Evolutionary conservation across 1,284 basidiomycete genomes (phyloP), one percentile per base, ranked within the genome.

Genomic region (Tilletia indica): DNA sequence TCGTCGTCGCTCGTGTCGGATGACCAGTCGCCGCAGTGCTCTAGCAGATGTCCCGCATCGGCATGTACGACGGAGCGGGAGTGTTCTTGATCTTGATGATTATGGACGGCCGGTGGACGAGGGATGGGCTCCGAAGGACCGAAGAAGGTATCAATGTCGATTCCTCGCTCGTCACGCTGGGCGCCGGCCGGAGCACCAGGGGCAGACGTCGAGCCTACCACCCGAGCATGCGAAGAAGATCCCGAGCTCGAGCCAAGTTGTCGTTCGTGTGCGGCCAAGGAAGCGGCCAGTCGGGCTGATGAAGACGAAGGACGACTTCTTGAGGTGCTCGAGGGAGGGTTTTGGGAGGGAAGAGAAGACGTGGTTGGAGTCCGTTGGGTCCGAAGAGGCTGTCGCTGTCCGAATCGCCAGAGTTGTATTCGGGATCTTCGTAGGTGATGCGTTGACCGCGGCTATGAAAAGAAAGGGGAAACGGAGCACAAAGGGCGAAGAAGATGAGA

Each of bases 341-440:
- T 14, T 6, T 64, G 36, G 61, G 21, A 31, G 61, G 61, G 36
- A 64, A 64, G 34, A 64, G 34, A 11, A 64, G 61, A 2, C 61
- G 61, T 9, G 61, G 61, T 42, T 64, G 61, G 12, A 64, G 61
- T 9, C 61, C 61, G 4, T 34, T n/a, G 19, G 61, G 61, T 14
- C 61, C 61, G n/a, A 64, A 64, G 34, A 64, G 61, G 36, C 34
- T 34, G n/a, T 64, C 61, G 14, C 61, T 64, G 61, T 64, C 61
- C 16, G 61, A 64, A 48, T 78, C 75, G 31, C 77, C 76, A 36
- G 76, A 77, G 38, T 74, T 75, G 69, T 77, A 75, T 67, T 77
- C 78, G 16, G 76, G 74, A 68, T 79, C 78, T 38, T 76, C 76
- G 61, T 79, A 79, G 9, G 74, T 77, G 25, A 79, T 75, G 14